Percentiles rank a stretch among this genome's conserved stretches.
Evolutionary conservation across 1,284 basidiomycete species (phyloP).

Genomic region (Leccinum angustisporum): DNA sequence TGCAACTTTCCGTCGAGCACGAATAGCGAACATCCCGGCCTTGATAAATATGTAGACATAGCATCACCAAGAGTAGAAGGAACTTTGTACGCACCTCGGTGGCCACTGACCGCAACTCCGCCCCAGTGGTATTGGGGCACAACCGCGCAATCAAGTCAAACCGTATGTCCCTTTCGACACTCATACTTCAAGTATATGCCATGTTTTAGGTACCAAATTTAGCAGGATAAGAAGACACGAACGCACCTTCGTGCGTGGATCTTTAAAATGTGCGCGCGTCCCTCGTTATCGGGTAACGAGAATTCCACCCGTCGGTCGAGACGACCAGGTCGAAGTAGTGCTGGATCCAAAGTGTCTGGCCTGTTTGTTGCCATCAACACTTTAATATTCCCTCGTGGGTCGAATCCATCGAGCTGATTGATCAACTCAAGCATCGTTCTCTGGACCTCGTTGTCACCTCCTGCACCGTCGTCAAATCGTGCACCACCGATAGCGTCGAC

Average conservation of each 20-base stretch:
- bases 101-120: constrained; percentile 93
- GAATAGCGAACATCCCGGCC: constrained; percentile 99
- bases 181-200: constrained; percentile 69
- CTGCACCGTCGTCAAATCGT: constrained; percentile 98
- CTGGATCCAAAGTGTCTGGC: constrained; percentile 98
- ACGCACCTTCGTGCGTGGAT: constrained; percentile 89
- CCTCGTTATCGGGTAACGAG: constrained; percentile 92
- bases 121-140: constrained; percentile 98
- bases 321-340: constrained; percentile 93
- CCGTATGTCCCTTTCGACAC: constrained; percentile 94
- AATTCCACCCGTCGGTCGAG: constrained; percentile 97
- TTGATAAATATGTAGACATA: constrained; percentile 26
- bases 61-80: neutral
- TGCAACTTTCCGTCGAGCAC: constrained; percentile 94
- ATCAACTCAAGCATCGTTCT: constrained; percentile 99
- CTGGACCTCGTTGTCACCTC: constrained; percentile 99
- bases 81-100: constrained; percentile 71
- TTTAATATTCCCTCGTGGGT: constrained; percentile 98
- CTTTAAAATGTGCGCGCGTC: constrained; percentile 93
- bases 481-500: constrained; percentile 98
- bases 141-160: constrained; percentile 97
- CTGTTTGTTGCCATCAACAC: constrained; percentile 99
- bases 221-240: neutral
- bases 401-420: constrained; percentile 98
- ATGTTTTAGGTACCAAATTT: constrained; percentile 5